phyloP scores from a whole-genome alignment of 345 rosid genomes.

The Murraya paniculata region DNA sequence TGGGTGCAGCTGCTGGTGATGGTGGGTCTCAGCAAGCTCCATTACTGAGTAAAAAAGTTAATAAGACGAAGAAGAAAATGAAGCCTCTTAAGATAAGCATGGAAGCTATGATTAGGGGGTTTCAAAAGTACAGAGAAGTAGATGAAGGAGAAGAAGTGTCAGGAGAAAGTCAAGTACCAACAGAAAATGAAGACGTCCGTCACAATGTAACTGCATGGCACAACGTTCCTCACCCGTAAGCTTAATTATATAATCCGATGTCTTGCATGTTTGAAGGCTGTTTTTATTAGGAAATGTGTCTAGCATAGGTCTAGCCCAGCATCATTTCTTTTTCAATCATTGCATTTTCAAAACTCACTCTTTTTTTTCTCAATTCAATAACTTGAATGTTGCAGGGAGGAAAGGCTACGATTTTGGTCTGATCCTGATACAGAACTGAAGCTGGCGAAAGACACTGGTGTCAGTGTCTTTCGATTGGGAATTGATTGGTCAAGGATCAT shows the following conservation, averaged over 20 bases:
- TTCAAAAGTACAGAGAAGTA: slow-evolving; percentile 49
- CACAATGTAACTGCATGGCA: slow-evolving; percentile 96
- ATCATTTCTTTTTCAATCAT: neutral
- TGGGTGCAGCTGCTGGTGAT: slow-evolving; percentile 49
- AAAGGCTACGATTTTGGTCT: slow-evolving; percentile 92
- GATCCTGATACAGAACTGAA: slow-evolving; percentile 90
- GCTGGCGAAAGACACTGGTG: slow-evolving; percentile 82
- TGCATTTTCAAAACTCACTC: neutral
- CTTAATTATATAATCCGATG: slow-evolving; percentile 24
- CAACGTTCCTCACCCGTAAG: slow-evolving; percentile 88
- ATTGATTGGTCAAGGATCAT: slow-evolving; percentile 86
- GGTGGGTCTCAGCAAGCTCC: slow-evolving; percentile 52
- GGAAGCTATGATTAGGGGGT: slow-evolving; percentile 91
- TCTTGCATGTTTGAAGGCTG: slow-evolving; percentile 1
- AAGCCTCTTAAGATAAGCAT: slow-evolving; percentile 63
- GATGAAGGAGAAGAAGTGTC: slow-evolving; percentile 23
- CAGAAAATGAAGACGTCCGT: slow-evolving; percentile 35
- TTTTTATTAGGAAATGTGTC: neutral
- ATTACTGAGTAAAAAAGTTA: slow-evolving; percentile 16
- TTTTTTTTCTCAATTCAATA: slow-evolving; percentile 11
- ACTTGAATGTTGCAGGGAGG: slow-evolving; percentile 57
- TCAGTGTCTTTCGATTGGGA: slow-evolving; percentile 87
- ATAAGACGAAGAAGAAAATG: slow-evolving; percentile 31
- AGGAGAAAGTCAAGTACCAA: slow-evolving; percentile 11
- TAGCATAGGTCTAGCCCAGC: neutral